A percentile compares a stretch with the other conserved stretches of the same genome.
Evolutionary conservation across 345 rosid genomes (phyloP).

Genomic region (Syzygium grande): DNA sequence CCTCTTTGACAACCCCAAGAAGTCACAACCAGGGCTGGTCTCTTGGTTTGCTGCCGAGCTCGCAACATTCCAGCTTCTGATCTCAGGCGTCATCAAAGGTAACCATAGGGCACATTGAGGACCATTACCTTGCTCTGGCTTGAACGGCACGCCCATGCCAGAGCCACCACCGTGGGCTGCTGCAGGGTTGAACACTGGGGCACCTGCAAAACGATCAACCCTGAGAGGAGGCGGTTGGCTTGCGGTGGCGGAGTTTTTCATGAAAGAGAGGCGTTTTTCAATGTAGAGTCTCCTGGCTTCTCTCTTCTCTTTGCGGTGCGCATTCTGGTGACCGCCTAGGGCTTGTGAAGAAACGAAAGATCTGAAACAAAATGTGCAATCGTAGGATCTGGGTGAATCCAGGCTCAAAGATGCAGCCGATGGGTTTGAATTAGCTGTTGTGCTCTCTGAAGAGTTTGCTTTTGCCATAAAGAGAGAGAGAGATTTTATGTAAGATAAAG

Average conservation of each 20-base stretch:
- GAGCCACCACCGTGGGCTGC: background rate
- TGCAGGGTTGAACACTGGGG: background rate
- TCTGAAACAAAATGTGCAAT: conserved; percentile 1
- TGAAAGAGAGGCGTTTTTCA: background rate
- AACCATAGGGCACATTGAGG: background rate
- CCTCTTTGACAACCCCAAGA: background rate
- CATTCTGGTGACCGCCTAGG: conserved; percentile 2
- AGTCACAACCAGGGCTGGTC: background rate
- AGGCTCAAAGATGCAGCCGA: background rate
- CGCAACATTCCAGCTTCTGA: background rate
- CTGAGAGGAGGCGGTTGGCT: background rate
- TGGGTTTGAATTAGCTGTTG: background rate
- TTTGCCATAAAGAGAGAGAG: background rate
- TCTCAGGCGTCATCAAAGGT: background rate
- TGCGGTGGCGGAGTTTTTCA: background rate
- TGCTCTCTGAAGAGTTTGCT: background rate
- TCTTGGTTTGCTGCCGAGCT: background rate
- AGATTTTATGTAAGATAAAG: background rate
- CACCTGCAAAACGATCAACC: background rate
- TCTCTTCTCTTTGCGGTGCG: background rate
- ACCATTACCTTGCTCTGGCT: background rate
- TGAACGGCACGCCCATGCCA: background rate
- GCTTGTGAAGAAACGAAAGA: conserved; percentile 1
- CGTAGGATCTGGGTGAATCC: background rate
- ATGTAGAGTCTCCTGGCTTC: background rate